Conservation (phyloP, 768 basidiomycete species). For the Serendipita sp. region DNA sequence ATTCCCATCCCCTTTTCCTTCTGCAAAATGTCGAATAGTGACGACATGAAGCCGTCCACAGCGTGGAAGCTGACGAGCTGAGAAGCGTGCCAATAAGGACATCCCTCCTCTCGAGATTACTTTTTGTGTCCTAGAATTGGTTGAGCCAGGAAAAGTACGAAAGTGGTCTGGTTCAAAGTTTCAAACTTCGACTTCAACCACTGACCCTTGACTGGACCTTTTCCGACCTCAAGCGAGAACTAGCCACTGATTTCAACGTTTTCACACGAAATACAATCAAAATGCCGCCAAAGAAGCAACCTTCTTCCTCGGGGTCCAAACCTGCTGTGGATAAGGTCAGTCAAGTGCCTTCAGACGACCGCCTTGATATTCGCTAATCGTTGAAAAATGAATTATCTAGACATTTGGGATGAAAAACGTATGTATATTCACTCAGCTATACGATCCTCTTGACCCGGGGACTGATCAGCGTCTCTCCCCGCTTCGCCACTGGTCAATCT, state of each 20-base stretch:
- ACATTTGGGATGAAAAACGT: constrained; percentile 86
- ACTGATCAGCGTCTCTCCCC: not conserved
- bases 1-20: not conserved
- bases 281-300: constrained; percentile 77
- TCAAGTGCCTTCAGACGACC: not conserved
- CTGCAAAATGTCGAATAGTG: not conserved
- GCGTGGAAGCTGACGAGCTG: not conserved
- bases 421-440: constrained; percentile 16
- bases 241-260: no score
- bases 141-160: no score
- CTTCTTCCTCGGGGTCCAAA: constrained; percentile 40
- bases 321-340: constrained; percentile 69
- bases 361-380: constrained; percentile 1
- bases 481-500: no score
- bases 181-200: not conserved
- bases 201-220: not conserved
- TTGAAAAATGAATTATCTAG: constrained; percentile 24
- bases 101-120: not conserved
- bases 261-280: not conserved
- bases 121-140: no score
- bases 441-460: not conserved
- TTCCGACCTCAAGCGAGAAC: not conserved
- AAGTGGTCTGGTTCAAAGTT: not conserved
- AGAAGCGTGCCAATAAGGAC: not conserved
- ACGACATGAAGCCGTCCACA: not conserved